Percentiles rank a stretch among this genome's conserved stretches.
Evolutionary conservation across 2,329 filamentous ascomycete genomes (phyloP).

Genomic region (Phyllachora maydis): DNA sequence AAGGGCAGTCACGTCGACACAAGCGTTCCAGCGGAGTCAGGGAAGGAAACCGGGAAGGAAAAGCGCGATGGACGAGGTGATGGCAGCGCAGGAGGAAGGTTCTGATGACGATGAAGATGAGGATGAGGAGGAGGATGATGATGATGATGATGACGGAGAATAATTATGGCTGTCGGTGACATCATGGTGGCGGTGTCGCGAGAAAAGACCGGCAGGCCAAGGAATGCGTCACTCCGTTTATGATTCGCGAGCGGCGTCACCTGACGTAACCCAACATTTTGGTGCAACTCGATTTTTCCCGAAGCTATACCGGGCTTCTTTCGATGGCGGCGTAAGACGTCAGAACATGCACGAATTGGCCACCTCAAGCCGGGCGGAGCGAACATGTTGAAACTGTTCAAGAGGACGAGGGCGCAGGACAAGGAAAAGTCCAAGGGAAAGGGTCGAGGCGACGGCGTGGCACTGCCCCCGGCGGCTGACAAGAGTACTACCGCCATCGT

Average conservation of each 20-base stretch:
- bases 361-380: too few relatives aligned
- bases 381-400: too few relatives aligned
- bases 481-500: background rate
- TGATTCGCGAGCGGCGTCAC: too few relatives aligned
- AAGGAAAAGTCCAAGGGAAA: conserved; percentile 9
- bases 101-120: conserved; percentile 7
- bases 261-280: too few relatives aligned
- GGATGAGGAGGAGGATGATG: conserved; percentile 9
- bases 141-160: conserved; percentile 6
- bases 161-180: conserved; percentile 2
- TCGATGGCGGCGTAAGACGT: too few relatives aligned
- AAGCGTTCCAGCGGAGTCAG: conserved; percentile 22
- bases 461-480: conserved; percentile 2
- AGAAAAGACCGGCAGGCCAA: too few relatives aligned
- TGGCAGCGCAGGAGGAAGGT: conserved; percentile 11
- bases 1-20: conserved; percentile 30
- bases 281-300: too few relatives aligned
- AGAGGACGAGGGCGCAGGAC: conserved; percentile 34
- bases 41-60: conserved; percentile 14
- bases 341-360: too few relatives aligned
- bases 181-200: conserved; percentile 5
- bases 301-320: too few relatives aligned
- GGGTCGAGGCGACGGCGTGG: conserved; percentile 5
- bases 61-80: conserved; percentile 12
- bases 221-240: too few relatives aligned